Percentiles rank a stretch among this genome's conserved stretches.
phyloP scores from a whole-genome alignment of 345 rosid genomes.

The Clausena lansium region DNA sequence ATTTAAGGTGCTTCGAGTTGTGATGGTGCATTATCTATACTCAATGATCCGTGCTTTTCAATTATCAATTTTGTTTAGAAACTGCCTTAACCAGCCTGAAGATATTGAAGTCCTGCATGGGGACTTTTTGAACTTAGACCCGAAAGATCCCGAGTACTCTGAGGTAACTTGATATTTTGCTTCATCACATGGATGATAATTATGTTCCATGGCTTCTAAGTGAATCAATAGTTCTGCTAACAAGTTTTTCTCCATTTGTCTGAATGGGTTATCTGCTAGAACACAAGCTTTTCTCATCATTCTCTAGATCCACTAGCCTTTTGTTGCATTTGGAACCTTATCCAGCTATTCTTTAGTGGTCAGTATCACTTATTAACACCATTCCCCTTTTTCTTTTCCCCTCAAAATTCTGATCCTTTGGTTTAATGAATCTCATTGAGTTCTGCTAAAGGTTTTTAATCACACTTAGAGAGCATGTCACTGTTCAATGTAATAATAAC shows the following conservation, averaged over 20 bases:
- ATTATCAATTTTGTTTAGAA: neutral
- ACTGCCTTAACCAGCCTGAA: constrained; percentile 41
- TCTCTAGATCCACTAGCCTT: neutral
- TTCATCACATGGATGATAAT: neutral
- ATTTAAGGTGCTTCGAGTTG: neutral
- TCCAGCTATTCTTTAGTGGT: neutral
- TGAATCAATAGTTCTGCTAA: neutral
- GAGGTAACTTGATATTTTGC: constrained; percentile 42
- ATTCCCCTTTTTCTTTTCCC: neutral
- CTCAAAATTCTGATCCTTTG: neutral
- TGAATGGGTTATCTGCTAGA: neutral
- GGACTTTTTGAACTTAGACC: constrained; percentile 71
- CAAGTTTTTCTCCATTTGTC: neutral
- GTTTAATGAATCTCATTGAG: neutral
- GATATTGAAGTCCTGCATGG: constrained; percentile 58
- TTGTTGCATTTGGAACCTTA: neutral
- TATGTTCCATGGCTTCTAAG: neutral
- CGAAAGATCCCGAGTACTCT: constrained; percentile 47
- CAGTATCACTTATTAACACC: neutral
- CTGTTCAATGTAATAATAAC: neutral
- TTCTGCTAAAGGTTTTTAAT: neutral
- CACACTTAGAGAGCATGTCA: neutral
- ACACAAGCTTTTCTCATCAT: neutral
- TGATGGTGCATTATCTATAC: constrained; percentile 3
- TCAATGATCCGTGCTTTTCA: neutral